Evolutionary conservation across 164 flowering plant genomes (phyloP).

Genomic region (Dillenia suffruticosa): DNA sequence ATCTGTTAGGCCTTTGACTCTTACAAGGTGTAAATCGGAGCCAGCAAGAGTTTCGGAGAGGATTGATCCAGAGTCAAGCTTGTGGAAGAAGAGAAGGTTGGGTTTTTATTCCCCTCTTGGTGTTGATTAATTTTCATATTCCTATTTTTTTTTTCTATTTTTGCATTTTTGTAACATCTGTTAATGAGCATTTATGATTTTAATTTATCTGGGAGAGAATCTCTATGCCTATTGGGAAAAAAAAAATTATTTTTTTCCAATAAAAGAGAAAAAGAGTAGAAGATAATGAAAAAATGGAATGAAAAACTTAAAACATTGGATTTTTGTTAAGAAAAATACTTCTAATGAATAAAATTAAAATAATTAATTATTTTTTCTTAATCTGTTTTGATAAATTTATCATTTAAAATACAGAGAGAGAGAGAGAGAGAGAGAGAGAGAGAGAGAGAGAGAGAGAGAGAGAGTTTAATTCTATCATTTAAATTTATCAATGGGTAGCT

Average conservation of each 20-base stretch:
- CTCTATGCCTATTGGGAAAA: constrained; percentile 11
- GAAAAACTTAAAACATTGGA: too few relatives aligned
- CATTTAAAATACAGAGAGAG: too few relatives aligned
- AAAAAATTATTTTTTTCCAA: neutral
- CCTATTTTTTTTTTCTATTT: neutral
- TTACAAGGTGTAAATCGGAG: constrained; percentile 50
- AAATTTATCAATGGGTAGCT: too few relatives aligned
- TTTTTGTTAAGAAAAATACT: too few relatives aligned
- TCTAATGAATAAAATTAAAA: too few relatives aligned
- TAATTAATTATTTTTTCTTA: too few relatives aligned
- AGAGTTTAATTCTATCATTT: too few relatives aligned
- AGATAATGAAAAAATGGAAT: too few relatives aligned
- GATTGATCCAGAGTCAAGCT: constrained; percentile 18
- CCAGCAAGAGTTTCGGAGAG: constrained; percentile 45
- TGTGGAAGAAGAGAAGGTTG: constrained; percentile 31
- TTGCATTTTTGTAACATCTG: neutral
- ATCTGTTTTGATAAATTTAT: too few relatives aligned
- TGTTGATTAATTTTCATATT: constrained; percentile 10
- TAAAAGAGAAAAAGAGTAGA: constrained; percentile 8
- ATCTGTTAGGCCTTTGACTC: constrained; percentile 19
- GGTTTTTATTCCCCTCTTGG: constrained; percentile 10
- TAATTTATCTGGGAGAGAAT: constrained; percentile 17
- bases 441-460: too few relatives aligned
- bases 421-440: too few relatives aligned
- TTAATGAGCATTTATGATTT: neutral